Evolutionary conservation across 148 eudicot species (phyloP).

Genomic region (Bassia scoparia): DNA sequence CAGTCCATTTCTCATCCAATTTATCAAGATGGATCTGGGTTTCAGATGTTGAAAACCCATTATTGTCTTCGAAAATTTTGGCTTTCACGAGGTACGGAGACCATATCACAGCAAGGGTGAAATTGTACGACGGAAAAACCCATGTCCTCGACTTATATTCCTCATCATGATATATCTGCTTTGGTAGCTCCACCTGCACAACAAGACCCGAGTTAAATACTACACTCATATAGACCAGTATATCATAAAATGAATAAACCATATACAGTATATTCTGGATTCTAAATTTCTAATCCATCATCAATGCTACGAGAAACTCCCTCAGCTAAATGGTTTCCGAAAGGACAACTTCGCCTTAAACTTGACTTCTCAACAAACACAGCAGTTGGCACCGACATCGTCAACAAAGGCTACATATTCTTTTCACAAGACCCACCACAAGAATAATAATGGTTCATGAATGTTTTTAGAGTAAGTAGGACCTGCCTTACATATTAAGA

Average conservation of each 20-base stretch:
- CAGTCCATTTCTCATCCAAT: slow-evolving; percentile 54
- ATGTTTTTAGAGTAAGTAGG: slow-evolving; percentile 16
- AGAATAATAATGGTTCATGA: slow-evolving; percentile 13
- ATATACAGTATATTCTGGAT: neutral
- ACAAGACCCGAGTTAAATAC: neutral
- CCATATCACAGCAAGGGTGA: slow-evolving; percentile 68
- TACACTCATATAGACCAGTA: neutral
- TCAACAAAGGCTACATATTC: slow-evolving; percentile 14
- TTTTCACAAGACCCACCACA: slow-evolving; percentile 26
- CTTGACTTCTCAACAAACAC: slow-evolving; percentile 13
- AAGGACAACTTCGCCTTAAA: slow-evolving; percentile 1
- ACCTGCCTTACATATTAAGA: slow-evolving; percentile 21
- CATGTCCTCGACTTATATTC: slow-evolving; percentile 53
- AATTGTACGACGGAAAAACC: slow-evolving; percentile 61
- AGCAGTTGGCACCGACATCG: slow-evolving; percentile 15
- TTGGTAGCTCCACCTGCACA: slow-evolving; percentile 58
- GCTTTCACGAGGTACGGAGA: slow-evolving; percentile 65
- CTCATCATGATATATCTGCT: slow-evolving; percentile 67
- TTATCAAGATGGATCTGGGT: slow-evolving; percentile 65
- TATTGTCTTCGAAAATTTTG: slow-evolving; percentile 52
- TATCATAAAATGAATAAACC: neutral
- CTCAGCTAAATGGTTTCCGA: neutral
- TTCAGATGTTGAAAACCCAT: slow-evolving; percentile 52
- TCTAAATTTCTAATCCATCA: neutral
- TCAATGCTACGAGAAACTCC: neutral